These are phyloP conservation scores for Kuraishia piskuri DNA, from an alignment of 805 yeast species.

Conservation along the genomic window DNA sequence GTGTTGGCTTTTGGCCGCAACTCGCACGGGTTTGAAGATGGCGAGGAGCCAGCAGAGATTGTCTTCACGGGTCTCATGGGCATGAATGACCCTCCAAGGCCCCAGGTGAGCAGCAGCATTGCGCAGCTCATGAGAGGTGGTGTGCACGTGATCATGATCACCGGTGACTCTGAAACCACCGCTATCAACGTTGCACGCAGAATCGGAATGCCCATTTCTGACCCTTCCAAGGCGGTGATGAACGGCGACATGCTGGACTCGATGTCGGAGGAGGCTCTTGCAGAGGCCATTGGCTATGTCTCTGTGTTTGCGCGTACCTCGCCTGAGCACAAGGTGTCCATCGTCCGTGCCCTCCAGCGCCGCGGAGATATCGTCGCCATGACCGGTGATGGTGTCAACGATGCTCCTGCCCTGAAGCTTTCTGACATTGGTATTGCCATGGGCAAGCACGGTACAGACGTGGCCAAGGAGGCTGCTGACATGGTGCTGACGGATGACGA, in stretches of 20 bases:
- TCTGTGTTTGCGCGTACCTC: constrained; percentile 92
- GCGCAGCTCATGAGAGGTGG: constrained; percentile 80
- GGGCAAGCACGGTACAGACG: constrained; percentile 99
- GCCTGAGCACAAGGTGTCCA: constrained; percentile 87
- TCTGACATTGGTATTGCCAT: constrained; percentile 98
- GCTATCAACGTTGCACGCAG: constrained; percentile 80
- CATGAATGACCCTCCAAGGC: constrained; percentile 97
- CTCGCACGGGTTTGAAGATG: constrained; percentile 22
- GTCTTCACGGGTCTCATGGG: constrained; percentile 83
- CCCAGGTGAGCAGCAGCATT: constrained; percentile 70
- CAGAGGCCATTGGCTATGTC: constrained; percentile 71
- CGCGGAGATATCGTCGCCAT: constrained; percentile 95
- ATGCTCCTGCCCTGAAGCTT: constrained; percentile 92
- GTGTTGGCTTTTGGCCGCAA: constrained; percentile 72
- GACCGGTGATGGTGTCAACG: constrained; percentile 99
- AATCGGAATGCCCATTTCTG: constrained; percentile 78
- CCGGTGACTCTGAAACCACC: constrained; percentile 88
- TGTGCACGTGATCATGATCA: constrained; percentile 96
- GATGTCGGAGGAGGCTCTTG: constrained; percentile 63
- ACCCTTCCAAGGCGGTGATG: constrained; percentile 58
- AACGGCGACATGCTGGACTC: constrained; percentile 78
- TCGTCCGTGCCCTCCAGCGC: constrained; percentile 81
- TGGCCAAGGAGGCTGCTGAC: constrained; percentile 97
- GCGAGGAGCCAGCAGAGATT: constrained; percentile 45
- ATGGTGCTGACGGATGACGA: constrained; percentile 97